Evolutionary conservation across 768 basidiomycete genomes (phyloP), one percentile per base, ranked within the genome.

Genomic region (Rhodosporidiobolus sp.): DNA sequence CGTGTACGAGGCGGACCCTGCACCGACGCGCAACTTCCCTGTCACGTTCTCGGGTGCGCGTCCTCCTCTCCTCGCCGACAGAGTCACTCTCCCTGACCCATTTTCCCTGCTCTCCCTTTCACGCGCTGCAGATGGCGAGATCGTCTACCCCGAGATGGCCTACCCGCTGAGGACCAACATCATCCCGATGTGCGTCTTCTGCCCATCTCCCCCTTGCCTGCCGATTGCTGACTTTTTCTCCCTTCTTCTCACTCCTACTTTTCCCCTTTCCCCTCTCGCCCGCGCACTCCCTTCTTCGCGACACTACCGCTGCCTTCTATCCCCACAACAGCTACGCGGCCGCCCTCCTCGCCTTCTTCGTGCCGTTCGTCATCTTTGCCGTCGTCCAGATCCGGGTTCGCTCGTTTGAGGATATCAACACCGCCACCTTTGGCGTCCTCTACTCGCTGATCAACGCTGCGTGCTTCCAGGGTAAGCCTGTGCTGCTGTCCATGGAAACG

Each of bases 81-180:
- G 17, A n/a, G 52, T n/a, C 17, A 46, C 46, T 24, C 38, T 43
- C 38, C 38, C 14, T 14, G 38, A 22, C 32, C 53, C 76, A 54
- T 22, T 56, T 22, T 34, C 76, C 73, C 63, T 61, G 48, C 55
- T 56, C 76, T 76, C 35, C 85, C 70, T 83, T 84, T 75, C 35
- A 9, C 79, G 80, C n/a, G n/a, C n/a, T n/a, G n/a, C n/a, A 48
- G 80, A 86, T 69, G 86, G 85, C 1, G 76, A 83, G 65, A 83
- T 87, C 38, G 85, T 85, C 34, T 86, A 85, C 69, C 87, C 86
- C 0, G 79, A 86, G 76, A 83, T 83, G 67, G 85, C 84, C n/a
- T 85, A 84, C 76, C 85, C 85, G 8, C 76, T 85, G 1, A 81
- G 85, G 22, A 84, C 83, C 69, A 46, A 60, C 59, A 60, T 76